phyloP scores from a whole-genome alignment of 805 yeast genomes.

The baker's yeast (Saccharomyces cerevisiae) region DNA sequence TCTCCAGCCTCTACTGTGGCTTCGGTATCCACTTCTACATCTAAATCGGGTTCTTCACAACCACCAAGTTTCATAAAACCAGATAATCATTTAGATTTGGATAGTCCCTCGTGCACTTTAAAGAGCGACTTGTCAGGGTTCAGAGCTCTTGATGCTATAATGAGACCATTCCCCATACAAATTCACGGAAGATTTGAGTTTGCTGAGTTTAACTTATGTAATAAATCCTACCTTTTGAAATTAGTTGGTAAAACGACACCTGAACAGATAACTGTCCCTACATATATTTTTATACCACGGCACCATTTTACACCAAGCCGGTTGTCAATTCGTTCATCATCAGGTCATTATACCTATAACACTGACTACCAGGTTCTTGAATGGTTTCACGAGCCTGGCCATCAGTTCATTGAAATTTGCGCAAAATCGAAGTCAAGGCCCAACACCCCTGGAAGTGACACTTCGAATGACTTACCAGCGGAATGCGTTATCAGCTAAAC shows the following conservation, averaged over 20 bases:
- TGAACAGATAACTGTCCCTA: conserved; percentile 14
- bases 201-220: conserved; percentile 52
- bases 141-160: conserved; percentile 64
- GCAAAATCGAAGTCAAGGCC: neutral
- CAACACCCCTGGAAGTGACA: neutral
- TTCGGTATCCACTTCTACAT: neutral
- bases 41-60: neutral
- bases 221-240: conserved; percentile 40
- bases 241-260: conserved; percentile 31
- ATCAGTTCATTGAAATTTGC: conserved; percentile 29
- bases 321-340: conserved; percentile 40
- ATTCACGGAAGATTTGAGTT: conserved; percentile 49
- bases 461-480: neutral
- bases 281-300: conserved; percentile 60
- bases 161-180: conserved; percentile 68
- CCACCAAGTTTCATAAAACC: conserved; percentile 4
- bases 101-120: conserved; percentile 6
- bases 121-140: conserved; percentile 38
- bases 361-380: conserved; percentile 46
- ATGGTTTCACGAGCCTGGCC: conserved; percentile 58
- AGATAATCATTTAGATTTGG: conserved; percentile 4
- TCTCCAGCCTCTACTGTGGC: neutral
- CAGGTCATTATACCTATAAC: conserved; percentile 51
- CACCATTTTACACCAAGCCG: conserved; percentile 56
- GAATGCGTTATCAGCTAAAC: neutral